These are phyloP conservation scores for Alternaria triticina DNA, from an alignment of 2,329 filamentous ascomycete genomes.

Conservation along the genomic window DNA sequence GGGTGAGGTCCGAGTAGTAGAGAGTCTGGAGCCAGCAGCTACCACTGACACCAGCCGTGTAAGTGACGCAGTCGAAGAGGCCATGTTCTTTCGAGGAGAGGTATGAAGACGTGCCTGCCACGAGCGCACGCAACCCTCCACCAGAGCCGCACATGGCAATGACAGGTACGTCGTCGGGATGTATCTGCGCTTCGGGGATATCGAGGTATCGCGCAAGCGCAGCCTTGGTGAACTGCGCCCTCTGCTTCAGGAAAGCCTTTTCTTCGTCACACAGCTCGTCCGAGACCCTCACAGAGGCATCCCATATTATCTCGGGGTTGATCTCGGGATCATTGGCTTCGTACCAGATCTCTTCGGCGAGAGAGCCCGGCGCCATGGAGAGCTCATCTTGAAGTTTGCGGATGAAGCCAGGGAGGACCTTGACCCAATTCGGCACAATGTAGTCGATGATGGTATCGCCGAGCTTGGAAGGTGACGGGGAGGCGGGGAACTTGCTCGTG, in stretches of 20 bases:
- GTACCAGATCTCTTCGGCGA: conserved; percentile 91
- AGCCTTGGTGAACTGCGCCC: conserved; percentile 71
- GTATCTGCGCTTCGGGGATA: conserved; percentile 78
- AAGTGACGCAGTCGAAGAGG: conserved; percentile 91
- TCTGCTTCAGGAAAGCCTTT: conserved; percentile 71
- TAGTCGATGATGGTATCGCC: conserved; percentile 67
- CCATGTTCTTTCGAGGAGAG: conserved; percentile 84
- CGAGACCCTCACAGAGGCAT: conserved; percentile 83
- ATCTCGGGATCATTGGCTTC: conserved; percentile 84
- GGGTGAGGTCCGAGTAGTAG: conserved; percentile 80
- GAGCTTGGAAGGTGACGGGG: conserved; percentile 46
- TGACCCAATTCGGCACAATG: conserved; percentile 84
- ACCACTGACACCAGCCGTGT: conserved; percentile 93
- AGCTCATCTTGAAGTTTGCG: conserved; percentile 86
- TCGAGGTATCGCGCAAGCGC: conserved; percentile 84
- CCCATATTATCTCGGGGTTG: conserved; percentile 86
- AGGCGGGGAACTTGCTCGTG: conserved; percentile 35
- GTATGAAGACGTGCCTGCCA: conserved; percentile 88
- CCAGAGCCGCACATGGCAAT: conserved; percentile 96
- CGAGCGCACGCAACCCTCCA: conserved; percentile 85
- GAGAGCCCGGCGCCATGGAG: conserved; percentile 83
- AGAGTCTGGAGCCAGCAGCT: conserved; percentile 94
- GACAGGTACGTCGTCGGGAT: conserved; percentile 88
- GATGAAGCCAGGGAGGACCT: conserved; percentile 74
- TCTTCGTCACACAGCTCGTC: conserved; percentile 83